These are phyloP conservation scores for Didymella glomerata DNA, from an alignment of 2,329 filamentous ascomycete species.

Conservation along the genomic window DNA sequence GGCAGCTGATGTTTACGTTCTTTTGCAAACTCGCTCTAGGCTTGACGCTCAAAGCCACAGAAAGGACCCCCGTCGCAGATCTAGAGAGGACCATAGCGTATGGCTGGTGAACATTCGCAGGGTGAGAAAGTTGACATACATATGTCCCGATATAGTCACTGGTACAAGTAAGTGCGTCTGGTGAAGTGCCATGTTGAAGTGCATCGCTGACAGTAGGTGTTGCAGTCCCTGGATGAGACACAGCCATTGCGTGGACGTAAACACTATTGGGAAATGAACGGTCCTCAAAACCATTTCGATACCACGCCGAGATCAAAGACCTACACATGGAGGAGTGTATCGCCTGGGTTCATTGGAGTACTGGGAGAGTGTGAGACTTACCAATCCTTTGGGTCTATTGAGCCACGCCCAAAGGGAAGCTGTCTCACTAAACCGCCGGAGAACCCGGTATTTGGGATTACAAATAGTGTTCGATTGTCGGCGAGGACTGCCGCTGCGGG, in stretches of 20 bases:
- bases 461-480: not conserved
- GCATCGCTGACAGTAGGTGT: not conserved
- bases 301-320: not conserved
- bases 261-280: not conserved
- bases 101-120: conserved; percentile 2
- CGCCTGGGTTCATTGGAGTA: not conserved
- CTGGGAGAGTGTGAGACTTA: not conserved
- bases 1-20: conserved; percentile 8
- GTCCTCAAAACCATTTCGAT: not conserved
- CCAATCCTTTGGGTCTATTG: not conserved
- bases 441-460: conserved; percentile 1
- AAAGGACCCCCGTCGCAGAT: not conserved
- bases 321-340: not conserved
- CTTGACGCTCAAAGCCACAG: conserved; percentile 13
- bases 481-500: not conserved
- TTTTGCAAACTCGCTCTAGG: conserved; percentile 6
- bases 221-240: not conserved
- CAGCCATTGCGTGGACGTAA: not conserved
- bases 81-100: conserved; percentile 7
- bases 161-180: not conserved
- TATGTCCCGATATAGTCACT: not conserved
- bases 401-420: not conserved
- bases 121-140: not conserved
- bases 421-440: not conserved
- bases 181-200: too few relatives aligned